Base-by-base conservation (phyloP, 345 rosid genomes). In the Brassica juncea region DNA sequence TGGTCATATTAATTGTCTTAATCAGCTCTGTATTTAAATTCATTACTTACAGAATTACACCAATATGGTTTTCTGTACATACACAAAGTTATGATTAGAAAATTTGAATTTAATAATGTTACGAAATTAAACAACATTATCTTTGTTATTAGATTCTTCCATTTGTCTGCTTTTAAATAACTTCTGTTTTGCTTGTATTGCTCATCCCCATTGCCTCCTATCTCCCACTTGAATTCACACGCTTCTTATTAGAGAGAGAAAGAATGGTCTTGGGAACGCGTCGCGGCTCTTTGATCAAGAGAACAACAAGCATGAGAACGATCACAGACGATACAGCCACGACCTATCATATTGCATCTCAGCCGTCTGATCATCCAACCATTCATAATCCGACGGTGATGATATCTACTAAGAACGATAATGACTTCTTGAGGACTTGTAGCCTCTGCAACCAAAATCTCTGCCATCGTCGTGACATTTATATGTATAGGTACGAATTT, bases 271-370 rank as follows among this genome's bases (percentile, higher is more conserved):
- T 86, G 0, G 96, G 92, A 23, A 92, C 88, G 80, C 87, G 90
- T 30, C 87, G 87, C 68, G 86, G 91, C 11, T 85, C 84, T 60
- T 77, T 86, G 32, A 88, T 92, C 55, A 86, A 80, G 82, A 85
- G 96, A 74, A 90, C 97, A 8, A 82, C 92, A 14, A 92, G 96
- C 86, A 85, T 89, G 96, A 80, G 79, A 6, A 87, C 86, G 62
- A 84, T 89, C 84, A 74, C 85, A 80, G 68, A 77, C 35, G 90
- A 86, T 74, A 4, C 78, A 68, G 11, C 57, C 80, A 60, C 59
- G 21, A 52, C 55, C 8, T 70, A 62, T 21, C 84, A 84, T 60
- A n/a, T 4, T 11, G 49, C 79, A 25, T 37, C 77, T 14, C 82
- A 82, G 35, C 85, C 78, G 68, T 67, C 85, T 1, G 87, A 80